Evolutionary conservation across 2,329 filamentous ascomycete species (phyloP).

Genomic region (Bisporella sp.): DNA sequence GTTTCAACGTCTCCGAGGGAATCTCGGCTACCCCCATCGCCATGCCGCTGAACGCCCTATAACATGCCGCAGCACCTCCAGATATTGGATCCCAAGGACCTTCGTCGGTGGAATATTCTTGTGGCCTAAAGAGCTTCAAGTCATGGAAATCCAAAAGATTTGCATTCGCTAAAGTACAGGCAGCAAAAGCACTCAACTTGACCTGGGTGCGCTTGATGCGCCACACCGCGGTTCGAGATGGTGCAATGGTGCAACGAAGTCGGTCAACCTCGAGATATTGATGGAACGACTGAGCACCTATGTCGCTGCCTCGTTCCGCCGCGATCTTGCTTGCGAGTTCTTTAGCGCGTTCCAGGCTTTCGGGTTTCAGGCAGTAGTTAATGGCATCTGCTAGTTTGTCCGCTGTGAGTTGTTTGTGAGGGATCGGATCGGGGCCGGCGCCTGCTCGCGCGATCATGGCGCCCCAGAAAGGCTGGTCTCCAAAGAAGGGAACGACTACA

Average conservation of each 20-base stretch:
- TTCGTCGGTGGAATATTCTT: not conserved
- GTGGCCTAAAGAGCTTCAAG: not conserved
- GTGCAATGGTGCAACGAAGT: conserved; percentile 60
- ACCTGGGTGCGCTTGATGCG: conserved; percentile 55
- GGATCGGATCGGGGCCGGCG: conserved; percentile 62
- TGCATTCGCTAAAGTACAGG: conserved; percentile 36
- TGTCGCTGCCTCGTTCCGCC: conserved; percentile 53
- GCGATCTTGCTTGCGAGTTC: conserved; percentile 49
- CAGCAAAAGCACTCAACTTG: conserved; percentile 62
- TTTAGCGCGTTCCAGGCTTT: conserved; percentile 50
- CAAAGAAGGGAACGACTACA: conserved; percentile 71
- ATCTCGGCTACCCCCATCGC: not conserved
- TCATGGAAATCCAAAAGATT: not conserved
- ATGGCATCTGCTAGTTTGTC: conserved; percentile 60
- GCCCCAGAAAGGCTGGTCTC: conserved; percentile 74
- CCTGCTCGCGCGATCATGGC: conserved; percentile 63
- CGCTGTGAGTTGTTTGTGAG: conserved; percentile 61
- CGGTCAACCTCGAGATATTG: conserved; percentile 55
- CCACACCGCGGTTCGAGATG: conserved; percentile 64
- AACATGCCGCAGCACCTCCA: not conserved
- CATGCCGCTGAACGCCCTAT: not conserved
- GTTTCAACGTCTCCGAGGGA: not conserved
- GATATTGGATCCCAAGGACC: not conserved
- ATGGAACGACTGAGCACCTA: conserved; percentile 50
- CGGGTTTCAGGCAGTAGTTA: conserved; percentile 45